Evolutionary conservation across 257 asterid species (phyloP).

Genomic region (Solanum dulcamara): DNA sequence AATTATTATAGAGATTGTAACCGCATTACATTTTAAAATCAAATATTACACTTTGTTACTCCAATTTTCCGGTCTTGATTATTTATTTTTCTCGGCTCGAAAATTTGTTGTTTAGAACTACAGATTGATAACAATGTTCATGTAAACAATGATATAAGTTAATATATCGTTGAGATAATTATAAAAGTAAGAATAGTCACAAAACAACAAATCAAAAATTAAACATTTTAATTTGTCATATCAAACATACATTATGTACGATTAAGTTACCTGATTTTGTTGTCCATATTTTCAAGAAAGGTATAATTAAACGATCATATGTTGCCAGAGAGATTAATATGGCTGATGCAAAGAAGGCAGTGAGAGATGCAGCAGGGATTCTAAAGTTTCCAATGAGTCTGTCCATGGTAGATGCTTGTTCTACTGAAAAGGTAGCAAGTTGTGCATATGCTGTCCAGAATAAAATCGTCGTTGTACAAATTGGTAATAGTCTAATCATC

Average conservation of each 20-base stretch:
- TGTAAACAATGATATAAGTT: no score
- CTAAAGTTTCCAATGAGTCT: conserved; percentile 17
- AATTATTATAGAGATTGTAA: no score
- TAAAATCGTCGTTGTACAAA: conserved; percentile 30
- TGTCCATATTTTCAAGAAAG: conserved; percentile 15
- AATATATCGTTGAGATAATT: neutral
- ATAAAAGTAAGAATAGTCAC: neutral
- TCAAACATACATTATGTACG: neutral
- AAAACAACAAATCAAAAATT: neutral
- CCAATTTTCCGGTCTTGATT: no score
- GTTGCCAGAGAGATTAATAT: conserved; percentile 21
- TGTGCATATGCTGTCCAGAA: conserved; percentile 40
- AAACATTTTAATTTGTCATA: neutral
- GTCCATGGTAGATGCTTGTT: conserved; percentile 31
- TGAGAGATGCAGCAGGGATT: conserved; percentile 34
- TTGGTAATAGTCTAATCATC: conserved; percentile 24
- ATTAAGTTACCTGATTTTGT: conserved; percentile 24
- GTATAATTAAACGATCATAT: conserved; percentile 24
- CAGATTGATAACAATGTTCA: no score
- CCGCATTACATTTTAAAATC: no score
- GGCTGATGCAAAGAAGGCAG: conserved; percentile 28
- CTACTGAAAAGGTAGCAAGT: conserved; percentile 33
- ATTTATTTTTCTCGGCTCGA: no score
- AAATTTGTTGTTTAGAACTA: no score
- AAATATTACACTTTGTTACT: no score